Conservation (phyloP, 106 monocot species). For the Amphibolis antarctica region DNA sequence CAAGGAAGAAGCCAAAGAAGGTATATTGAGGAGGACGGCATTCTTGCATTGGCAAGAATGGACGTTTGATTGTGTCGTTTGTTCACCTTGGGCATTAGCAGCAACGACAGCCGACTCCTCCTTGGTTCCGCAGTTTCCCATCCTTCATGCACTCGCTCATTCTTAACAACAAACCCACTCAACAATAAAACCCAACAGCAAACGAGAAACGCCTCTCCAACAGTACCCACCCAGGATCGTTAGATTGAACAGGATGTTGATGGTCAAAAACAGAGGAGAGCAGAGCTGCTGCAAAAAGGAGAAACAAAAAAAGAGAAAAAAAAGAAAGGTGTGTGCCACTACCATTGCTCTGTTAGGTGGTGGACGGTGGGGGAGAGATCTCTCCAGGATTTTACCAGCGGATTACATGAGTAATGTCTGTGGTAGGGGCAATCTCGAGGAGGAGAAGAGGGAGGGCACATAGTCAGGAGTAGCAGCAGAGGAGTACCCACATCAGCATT, state of each 20-base stretch:
- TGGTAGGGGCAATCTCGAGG: neutral
- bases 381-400: neutral
- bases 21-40: neutral
- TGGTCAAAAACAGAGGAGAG: neutral
- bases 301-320: neutral
- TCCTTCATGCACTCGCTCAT: slow-evolving; percentile 44
- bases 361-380: neutral
- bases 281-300: neutral
- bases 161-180: slow-evolving; percentile 9
- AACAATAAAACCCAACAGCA: slow-evolving; percentile 1
- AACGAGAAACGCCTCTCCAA: neutral
- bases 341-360: slow-evolving; percentile 1
- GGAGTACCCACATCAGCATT: slow-evolving; percentile 1
- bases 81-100: slow-evolving; percentile 67
- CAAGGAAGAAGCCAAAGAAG: too few relatives aligned
- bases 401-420: neutral
- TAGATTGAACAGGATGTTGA: neutral
- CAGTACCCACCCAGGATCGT: neutral
- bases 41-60: neutral
- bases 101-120: slow-evolving; percentile 88
- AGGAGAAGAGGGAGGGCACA: too few relatives aligned
- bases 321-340: neutral
- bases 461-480: neutral
- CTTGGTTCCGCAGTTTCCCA: slow-evolving; percentile 97
- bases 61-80: too few relatives aligned